Evolutionary conservation across 1,284 basidiomycete genomes (phyloP), one percentile per base, ranked within the genome.

Genomic region (Flammula alnicola): DNA sequence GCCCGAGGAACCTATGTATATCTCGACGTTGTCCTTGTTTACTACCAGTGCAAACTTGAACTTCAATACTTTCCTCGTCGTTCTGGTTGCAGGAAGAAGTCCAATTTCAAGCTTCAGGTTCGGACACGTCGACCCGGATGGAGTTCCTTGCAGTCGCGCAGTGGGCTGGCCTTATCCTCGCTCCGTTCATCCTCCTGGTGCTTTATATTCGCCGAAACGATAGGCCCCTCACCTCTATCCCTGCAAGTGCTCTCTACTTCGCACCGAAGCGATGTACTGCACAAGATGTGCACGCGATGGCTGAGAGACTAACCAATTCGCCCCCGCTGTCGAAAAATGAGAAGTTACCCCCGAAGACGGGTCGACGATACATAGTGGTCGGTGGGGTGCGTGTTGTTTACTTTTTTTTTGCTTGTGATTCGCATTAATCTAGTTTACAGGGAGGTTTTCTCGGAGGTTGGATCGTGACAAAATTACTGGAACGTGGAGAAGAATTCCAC

Each of bases 381-480:
- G 73, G 73, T 32, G 72, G 73, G 45, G 73, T 75, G 47, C 46
- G 70, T 70, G 20, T 27, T 8, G 10, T 40, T 31, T 39, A 17
- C 40, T 7, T 22, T 5, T 38, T 27, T 41, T 35, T 30, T 47
- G 14, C n/a, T n/a, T n/a, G n/a, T n/a, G n/a, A n/a, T n/a, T n/a
- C n/a, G n/a, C n/a, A n/a, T n/a, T n/a, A n/a, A n/a, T n/a, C n/a
- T n/a, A n/a, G n/a, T n/a, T n/a, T 29, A 14, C 51, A 88, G 84
- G 80, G 81, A 2, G 87, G 87, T 0, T 88, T 88, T 51, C 63
- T 89, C 5, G 88, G 88, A 8, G 84, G 85, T 10, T 91, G 88
- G 88, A 82, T 91, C 31, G 81, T 86, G 3, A 67, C 80, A 0
- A 81, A 86, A 42, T 71, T 91, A 2, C 54, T 90, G 6, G 70